These are phyloP conservation scores for Halenospora varia DNA, from an alignment of 495 filamentous ascomycete species.

Conservation along the genomic window DNA sequence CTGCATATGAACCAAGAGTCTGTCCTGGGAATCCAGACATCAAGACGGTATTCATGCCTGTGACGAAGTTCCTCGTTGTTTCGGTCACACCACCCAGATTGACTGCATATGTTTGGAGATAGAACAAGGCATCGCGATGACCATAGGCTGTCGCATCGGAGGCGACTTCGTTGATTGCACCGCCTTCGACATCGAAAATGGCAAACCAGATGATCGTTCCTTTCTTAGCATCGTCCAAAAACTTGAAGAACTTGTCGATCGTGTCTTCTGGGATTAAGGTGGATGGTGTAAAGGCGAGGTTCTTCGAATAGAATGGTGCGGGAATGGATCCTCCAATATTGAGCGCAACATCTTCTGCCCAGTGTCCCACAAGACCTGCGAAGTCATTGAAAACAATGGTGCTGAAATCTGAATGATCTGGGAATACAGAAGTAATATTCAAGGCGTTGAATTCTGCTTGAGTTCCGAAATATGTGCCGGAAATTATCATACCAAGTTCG, in stretches of 20 bases:
- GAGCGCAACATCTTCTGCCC: constrained; percentile 27
- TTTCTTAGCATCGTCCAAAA: constrained; percentile 30
- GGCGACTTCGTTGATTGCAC: constrained; percentile 42
- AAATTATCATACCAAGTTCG: constrained; percentile 31
- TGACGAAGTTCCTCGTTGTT: constrained; percentile 41
- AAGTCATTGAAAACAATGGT: constrained; percentile 15
- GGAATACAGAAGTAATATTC: constrained; percentile 5
- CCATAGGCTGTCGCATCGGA: constrained; percentile 49
- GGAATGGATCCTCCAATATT: constrained; percentile 24
- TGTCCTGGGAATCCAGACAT: constrained; percentile 29
- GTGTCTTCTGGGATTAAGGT: constrained; percentile 31
- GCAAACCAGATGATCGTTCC: constrained; percentile 24
- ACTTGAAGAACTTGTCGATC: constrained; percentile 42
- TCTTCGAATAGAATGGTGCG: constrained; percentile 46
- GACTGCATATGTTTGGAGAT: constrained; percentile 54
- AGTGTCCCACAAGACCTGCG: constrained; percentile 27
- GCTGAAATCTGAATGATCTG: constrained; percentile 1
- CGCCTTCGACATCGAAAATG: constrained; percentile 54
- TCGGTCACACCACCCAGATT: constrained; percentile 34
- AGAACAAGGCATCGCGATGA: constrained; percentile 54
- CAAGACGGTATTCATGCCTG: constrained; percentile 30
- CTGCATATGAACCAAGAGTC: constrained; percentile 55
- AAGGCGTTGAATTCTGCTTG: constrained; percentile 12
- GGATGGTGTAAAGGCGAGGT: constrained; percentile 31
- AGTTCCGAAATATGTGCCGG: constrained; percentile 19